A percentile compares a stretch with the other conserved stretches of the same genome.
Evolutionary conservation across 495 filamentous ascomycete genomes (phyloP).

Genomic region (Trichocladium antarcticum): DNA sequence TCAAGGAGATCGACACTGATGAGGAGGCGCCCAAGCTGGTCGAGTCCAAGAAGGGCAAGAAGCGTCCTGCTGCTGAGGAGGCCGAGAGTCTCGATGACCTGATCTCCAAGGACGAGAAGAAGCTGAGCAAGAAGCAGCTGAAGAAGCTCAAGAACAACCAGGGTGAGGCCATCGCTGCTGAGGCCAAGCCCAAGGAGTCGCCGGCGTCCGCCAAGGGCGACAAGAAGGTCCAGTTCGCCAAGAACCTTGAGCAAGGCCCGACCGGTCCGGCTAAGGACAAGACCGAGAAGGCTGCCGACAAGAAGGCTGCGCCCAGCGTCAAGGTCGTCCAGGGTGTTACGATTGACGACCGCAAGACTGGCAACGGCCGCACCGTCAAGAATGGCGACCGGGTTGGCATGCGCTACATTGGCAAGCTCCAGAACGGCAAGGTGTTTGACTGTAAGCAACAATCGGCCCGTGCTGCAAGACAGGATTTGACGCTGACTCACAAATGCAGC

Average conservation of each 20-base stretch:
- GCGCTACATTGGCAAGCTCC: slow-evolving; percentile 94
- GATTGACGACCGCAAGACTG: slow-evolving; percentile 89
- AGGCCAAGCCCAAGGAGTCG: slow-evolving; percentile 43
- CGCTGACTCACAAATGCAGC: slow-evolving; percentile 41
- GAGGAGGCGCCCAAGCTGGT: slow-evolving; percentile 74
- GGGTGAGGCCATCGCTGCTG: slow-evolving; percentile 60
- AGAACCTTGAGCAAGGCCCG: slow-evolving; percentile 94
- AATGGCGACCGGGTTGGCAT: slow-evolving; percentile 76
- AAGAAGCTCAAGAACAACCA: slow-evolving; percentile 99
- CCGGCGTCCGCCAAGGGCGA: slow-evolving; percentile 45
- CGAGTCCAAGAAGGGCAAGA: slow-evolving; percentile 61
- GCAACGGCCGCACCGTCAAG: slow-evolving; percentile 71
- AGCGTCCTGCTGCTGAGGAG: slow-evolving; percentile 66
- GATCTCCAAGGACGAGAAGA: slow-evolving; percentile 54
- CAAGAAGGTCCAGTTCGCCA: slow-evolving; percentile 98
- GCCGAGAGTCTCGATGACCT: slow-evolving; percentile 61
- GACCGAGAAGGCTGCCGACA: slow-evolving; percentile 26
- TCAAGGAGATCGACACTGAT: slow-evolving; percentile 77
- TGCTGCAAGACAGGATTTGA: not conserved
- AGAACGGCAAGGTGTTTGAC: slow-evolving; percentile 88
- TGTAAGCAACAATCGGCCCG: slow-evolving; percentile 40
- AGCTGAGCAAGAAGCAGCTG: slow-evolving; percentile 89
- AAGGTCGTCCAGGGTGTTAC: slow-evolving; percentile 79
- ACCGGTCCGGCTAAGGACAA: slow-evolving; percentile 49
- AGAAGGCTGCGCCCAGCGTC: slow-evolving; percentile 46